Base-by-base conservation (phyloP, 257 asterid genomes). In the Solanum pimpinellifolium region DNA sequence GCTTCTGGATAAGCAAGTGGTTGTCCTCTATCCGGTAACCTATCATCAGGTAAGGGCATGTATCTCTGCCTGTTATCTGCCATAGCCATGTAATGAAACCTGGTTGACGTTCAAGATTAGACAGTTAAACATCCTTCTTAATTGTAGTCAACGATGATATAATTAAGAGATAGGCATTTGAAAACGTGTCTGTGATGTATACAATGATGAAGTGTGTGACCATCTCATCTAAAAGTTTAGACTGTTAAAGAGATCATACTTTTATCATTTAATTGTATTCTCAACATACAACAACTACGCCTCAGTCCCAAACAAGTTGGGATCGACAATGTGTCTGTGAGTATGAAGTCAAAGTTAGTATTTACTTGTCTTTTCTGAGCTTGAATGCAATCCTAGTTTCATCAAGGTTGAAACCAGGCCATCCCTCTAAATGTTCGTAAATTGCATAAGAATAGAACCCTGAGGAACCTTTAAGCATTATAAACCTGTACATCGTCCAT, bases 401-500 rank as follows among this genome's bases (percentile, higher is more conserved):
- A 83, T 94, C 92, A 39, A 96, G 93, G 90, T 94, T 77, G 92
- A 95, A 95, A 89, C 93, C 98, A 80, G 98, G 99, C 90, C 84
- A 90, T 4, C 90, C 96, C 72, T 91, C 90, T 37, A 80, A 86
- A 85, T 92, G 98, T 75, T 96, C 98, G 42, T 91, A 95, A 84
- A 94, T 95, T 70, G 98, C 98, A 68, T 96, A 96, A 46, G 98
- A 93, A 88, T 94, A 96, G 91, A 96, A 95, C 16, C 99, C 99
- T 0, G 98, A 89, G 49, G 89, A 90, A 9, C 90, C 98, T 13
- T 93, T 93, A 84, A 96, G 98, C 93, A 96, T 86, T 44, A 96
- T 87, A 87, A 92, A 96, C 94, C 98, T 96, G 86, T 15, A 92
- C 46, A 72, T 83, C 44, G 73, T 69, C 23, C 23, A 31, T 86